Evolutionary conservation across 2,329 filamentous ascomycete species (phyloP), one percentile per base, ranked within the genome.

Genomic region (Trichoderma sp.): DNA sequence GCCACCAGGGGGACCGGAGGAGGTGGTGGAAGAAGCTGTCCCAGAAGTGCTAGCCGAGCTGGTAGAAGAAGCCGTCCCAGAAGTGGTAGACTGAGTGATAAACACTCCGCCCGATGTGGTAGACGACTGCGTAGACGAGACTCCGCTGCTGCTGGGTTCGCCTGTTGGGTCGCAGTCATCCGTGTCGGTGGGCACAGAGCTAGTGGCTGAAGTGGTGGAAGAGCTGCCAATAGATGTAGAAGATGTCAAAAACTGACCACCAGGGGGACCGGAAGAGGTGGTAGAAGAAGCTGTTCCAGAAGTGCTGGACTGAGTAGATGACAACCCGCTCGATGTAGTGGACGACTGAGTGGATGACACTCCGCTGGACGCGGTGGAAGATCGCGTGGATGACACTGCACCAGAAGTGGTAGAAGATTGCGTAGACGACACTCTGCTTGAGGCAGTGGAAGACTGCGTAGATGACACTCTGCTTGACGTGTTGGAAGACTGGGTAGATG

Each of bases 181-280:
- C 2, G 50, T 14, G 1, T 60, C 66, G 29, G 29, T 29, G 6
- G 29, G 29, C 29, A 29, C 29, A 38, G 38, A 64, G 60, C 29
- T 62, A 21, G 16, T 74, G 31, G 72, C 21, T 27, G 59, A 75
- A 31, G 71, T 71, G 11, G 56, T 63, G 24, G 68, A 71, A 12
- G 56, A 24, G 9, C 41, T 5, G n/a, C 33, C n/a, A 24, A 35
- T 16, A 11, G 62, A 38, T 14, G 14, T 45, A 8, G 64, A 45
- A 8, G 62, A 41, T 1, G 63, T 66, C 35, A 66, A 3, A 21
- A 66, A 66, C 16, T 50, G 38, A 6, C 64, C 64, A 41, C 65
- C 41, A 16, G 63, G n/a, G 8, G 63, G 24, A 2, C 63, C 41
- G 9, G 64, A 45, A 2, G 63, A 66, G 12, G 38, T 16, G 12